Percentiles rank a stretch among this genome's conserved stretches.
phyloP scores from a whole-genome alignment of 257 asterid species.

The Solanum medicagineum region DNA sequence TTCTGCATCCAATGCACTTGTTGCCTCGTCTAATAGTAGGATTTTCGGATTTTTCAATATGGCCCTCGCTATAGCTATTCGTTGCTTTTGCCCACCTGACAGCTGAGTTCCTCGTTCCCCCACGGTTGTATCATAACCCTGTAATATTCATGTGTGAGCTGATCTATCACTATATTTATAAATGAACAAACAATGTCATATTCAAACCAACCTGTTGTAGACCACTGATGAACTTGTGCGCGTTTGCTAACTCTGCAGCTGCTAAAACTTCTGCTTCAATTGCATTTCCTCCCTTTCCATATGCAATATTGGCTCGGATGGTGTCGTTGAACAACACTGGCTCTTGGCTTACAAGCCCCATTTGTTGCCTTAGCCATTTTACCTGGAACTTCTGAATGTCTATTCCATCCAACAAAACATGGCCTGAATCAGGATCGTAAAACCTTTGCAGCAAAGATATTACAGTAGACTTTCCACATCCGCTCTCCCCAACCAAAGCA shows the following conservation, averaged over 20 bases:
- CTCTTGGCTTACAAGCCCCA: conserved; percentile 96
- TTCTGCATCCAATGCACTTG: conserved; percentile 77
- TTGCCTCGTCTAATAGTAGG: conserved; percentile 71
- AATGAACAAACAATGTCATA: background rate
- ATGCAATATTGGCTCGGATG: conserved; percentile 73
- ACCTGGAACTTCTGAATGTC: conserved; percentile 63
- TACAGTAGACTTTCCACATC: conserved; percentile 88
- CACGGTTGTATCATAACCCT: conserved; percentile 75
- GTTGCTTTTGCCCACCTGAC: conserved; percentile 89
- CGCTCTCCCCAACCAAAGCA: conserved; percentile 93
- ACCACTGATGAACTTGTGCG: conserved; percentile 80
- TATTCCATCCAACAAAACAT: conserved; percentile 53
- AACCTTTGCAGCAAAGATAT: conserved; percentile 66
- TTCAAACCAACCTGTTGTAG: conserved; percentile 25
- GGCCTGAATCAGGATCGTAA: conserved; percentile 71
- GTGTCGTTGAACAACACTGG: conserved; percentile 70
- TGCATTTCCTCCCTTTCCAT: conserved; percentile 71
- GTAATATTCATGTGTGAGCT: background rate
- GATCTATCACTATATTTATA: background rate
- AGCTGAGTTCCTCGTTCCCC: conserved; percentile 78
- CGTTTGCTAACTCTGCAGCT: conserved; percentile 84
- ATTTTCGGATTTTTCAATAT: conserved; percentile 64
- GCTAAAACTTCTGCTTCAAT: conserved; percentile 63
- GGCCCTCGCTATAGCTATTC: conserved; percentile 87
- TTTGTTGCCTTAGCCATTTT: conserved; percentile 82